Base-by-base conservation (phyloP, 495 filamentous ascomycete species). In the Annulohypoxylon bovei region DNA sequence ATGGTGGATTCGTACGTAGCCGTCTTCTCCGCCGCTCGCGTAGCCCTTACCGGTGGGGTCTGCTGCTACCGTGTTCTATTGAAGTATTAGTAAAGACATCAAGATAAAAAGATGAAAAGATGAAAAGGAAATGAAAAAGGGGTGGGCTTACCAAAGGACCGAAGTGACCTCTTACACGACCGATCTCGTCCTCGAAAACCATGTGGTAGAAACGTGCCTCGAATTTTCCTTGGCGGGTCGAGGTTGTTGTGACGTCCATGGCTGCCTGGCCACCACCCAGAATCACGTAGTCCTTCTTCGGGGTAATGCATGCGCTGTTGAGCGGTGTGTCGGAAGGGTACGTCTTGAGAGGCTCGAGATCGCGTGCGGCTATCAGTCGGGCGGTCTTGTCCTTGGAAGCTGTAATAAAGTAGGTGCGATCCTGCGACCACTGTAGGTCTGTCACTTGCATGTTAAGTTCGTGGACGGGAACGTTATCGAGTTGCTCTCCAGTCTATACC, bases 151-250 rank as follows among this genome's bases (percentile, higher is more conserved):
- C 94, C 72, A 98, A 86, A 55, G 94, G 95, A 79, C 95, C 95
- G 82, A 99, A 99, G 81, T 99, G 95, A 49, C 95, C 95, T 72
- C 93, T 86, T 69, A 99, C 95, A 80, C 95, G 88, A 68, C 95
- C 96, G 78, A 98, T 96, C 86, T 99, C 95, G 78, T 98, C 95
- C 81, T 97, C 93, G 80, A 99, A 98, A 75, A 99, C 89, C 85
- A 95, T 97, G 88, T 99, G 95, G 86, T 97, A 99, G 86, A 99
- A 98, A 55, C 95, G 88, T 23, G 95, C 96, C 80, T 99, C 95
- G 85, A 99, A 99, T 82, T 98, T 98, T 80, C 95, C 95, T 81
- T 98, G 95, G 52, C 95, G 88, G 9, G 92, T 89, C 27, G 90
- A 90, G 40, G 95, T 99, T 16, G 92, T 96, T n/a, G 95, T 99